These are phyloP conservation scores for Pseudoneurospora amorphoporcata DNA, from an alignment of 495 filamentous ascomycete genomes.

Conservation along the genomic window DNA sequence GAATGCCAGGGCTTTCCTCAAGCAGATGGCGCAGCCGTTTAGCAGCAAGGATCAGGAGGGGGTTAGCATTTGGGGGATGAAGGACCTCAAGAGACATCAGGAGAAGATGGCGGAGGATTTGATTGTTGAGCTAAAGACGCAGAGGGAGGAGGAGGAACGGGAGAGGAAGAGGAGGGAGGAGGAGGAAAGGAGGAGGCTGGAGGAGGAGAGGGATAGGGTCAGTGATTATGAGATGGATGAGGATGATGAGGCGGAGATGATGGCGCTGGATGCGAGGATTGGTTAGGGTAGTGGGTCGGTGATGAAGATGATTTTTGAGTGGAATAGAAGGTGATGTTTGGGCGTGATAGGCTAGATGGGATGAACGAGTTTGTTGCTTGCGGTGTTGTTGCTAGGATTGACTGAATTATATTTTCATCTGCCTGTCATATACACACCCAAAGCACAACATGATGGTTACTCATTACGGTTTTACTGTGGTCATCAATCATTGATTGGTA, in stretches of 20 bases:
- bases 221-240: slow-evolving; percentile 51
- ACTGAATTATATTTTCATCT: not conserved
- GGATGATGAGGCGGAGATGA: slow-evolving; percentile 54
- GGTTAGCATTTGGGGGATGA: slow-evolving; percentile 79
- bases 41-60: slow-evolving; percentile 75
- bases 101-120: slow-evolving; percentile 59
- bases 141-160: slow-evolving; percentile 9
- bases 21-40: slow-evolving; percentile 86
- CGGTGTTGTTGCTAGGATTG: not conserved
- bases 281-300: not conserved
- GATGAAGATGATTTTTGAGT: not conserved
- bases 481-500: not conserved
- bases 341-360: not conserved
- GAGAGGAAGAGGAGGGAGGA: slow-evolving; percentile 25
- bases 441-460: no score
- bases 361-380: not conserved
- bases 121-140: slow-evolving; percentile 31
- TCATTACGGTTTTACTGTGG: not conserved
- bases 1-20: slow-evolving; percentile 77
- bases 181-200: slow-evolving; percentile 5
- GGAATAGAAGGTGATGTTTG: not conserved
- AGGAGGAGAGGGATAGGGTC: slow-evolving; percentile 8
- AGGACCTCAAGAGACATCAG: slow-evolving; percentile 68
- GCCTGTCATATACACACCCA: no score
- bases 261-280: slow-evolving; percentile 41